phyloP scores from a whole-genome alignment of 371 early-diverging fungal species.

The Syncephalastrum monosporum region DNA sequence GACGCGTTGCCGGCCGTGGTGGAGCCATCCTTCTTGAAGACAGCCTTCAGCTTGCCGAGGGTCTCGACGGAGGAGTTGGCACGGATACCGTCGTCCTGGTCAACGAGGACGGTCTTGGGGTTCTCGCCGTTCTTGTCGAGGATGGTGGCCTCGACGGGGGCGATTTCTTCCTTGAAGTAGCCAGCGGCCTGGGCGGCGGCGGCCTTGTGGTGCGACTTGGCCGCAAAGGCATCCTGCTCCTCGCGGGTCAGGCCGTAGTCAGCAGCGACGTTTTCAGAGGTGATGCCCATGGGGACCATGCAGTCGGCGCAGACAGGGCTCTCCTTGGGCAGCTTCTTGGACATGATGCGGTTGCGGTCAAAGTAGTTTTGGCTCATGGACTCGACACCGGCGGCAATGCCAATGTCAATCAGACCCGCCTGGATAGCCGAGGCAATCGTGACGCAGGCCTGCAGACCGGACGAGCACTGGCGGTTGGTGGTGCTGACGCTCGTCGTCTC shows the following conservation, averaged over 20 bases:
- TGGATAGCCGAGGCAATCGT: conserved; percentile 89
- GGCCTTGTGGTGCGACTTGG: conserved; percentile 78
- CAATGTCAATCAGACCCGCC: conserved; percentile 90
- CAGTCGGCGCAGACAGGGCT: conserved; percentile 77
- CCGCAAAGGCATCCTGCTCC: conserved; percentile 89
- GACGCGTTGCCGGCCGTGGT: conserved; percentile 98
- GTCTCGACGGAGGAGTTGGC: conserved; percentile 72
- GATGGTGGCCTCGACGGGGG: conserved; percentile 81
- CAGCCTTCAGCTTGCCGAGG: conserved; percentile 87
- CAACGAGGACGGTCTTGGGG: conserved; percentile 58
- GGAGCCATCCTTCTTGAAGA: conserved; percentile 82
- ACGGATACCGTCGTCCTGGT: conserved; percentile 94
- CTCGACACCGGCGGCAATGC: conserved; percentile 98
- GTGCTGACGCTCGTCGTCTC: conserved; percentile 79
- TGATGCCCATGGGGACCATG: conserved; percentile 86
- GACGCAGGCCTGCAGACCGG: conserved; percentile 94
- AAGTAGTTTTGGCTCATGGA: conserved; percentile 92
- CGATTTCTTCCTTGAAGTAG: conserved; percentile 89
- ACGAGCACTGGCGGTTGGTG: conserved; percentile 96
- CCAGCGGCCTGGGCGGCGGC: conserved; percentile 87
- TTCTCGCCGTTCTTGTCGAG: conserved; percentile 73
- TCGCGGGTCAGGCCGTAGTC: conserved; percentile 81
- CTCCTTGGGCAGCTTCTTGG: conserved; percentile 67
- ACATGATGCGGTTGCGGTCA: conserved; percentile 38
- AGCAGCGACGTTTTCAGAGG: conserved; percentile 94